Conservation (phyloP, 176 grass and related monocot genomes). For the Tillandsia fasciculata region DNA sequence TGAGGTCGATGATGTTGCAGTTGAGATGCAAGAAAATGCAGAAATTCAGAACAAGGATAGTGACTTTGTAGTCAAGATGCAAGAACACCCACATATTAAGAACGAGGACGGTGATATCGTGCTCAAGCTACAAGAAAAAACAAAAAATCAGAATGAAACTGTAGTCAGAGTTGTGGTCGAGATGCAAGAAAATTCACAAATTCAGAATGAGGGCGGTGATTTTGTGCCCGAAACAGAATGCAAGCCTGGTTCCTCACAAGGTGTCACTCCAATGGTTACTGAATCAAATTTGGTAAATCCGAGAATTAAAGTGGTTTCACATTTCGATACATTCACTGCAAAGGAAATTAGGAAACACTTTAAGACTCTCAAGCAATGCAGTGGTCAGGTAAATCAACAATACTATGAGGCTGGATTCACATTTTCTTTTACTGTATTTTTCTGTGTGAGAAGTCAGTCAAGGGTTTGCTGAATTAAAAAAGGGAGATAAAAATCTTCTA, state of each 20-base stretch:
- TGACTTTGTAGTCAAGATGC: constrained; percentile 8
- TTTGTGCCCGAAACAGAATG: constrained; percentile 13
- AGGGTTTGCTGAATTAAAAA: too few species aligned
- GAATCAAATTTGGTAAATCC: constrained; percentile 11
- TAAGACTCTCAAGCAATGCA: constrained; percentile 51
- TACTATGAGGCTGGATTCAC: constrained; percentile 3
- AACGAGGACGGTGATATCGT: too few species aligned
- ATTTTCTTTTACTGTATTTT: constrained; percentile 8
- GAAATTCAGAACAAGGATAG: constrained; percentile 9
- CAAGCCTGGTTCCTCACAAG: constrained; percentile 2
- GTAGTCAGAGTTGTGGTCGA: neutral
- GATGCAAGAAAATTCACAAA: constrained; percentile 20
- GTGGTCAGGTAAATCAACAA: constrained; percentile 34
- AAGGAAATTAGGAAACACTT: constrained; percentile 62
- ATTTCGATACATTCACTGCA: constrained; percentile 69
- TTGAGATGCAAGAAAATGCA: constrained; percentile 15
- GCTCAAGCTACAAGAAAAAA: too few species aligned
- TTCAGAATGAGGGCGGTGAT: constrained; percentile 13
- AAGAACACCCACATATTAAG: neutral
- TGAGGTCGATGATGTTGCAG: neutral
- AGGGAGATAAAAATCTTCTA: too few species aligned
- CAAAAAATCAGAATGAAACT: too few species aligned
- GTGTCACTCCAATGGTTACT: constrained; percentile 16
- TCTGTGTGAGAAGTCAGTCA: constrained; percentile 14
- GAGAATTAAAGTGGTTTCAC: constrained; percentile 37